phyloP scores from a whole-genome alignment of 23 red algal genomes.

The Agarophyton chilense region DNA sequence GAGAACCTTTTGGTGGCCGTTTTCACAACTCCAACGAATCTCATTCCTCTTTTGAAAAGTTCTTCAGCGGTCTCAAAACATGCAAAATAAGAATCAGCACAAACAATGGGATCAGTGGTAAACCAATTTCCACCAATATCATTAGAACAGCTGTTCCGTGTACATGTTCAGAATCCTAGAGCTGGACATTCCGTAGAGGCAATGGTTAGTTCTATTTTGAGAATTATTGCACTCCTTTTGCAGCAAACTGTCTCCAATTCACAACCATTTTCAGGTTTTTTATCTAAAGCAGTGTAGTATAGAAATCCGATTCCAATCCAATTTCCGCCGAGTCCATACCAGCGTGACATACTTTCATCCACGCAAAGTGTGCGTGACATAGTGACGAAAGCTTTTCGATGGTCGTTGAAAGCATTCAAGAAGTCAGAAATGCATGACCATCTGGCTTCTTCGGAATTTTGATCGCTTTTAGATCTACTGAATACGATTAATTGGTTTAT shows the following conservation, averaged over 20 bases:
- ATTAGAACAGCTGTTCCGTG: conserved; percentile 45
- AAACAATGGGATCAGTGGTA: background rate
- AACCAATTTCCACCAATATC: conserved; percentile 22
- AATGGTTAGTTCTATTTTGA: conserved; percentile 7
- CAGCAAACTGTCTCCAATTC: too few relatives aligned
- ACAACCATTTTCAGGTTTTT: too few relatives aligned
- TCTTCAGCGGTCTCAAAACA: background rate
- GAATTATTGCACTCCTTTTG: too few relatives aligned
- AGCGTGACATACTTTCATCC: conserved; percentile 47
- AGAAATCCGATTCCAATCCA: too few relatives aligned
- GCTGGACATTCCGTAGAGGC: background rate
- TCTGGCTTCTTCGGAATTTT: conserved; percentile 17
- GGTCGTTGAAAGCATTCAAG: background rate
- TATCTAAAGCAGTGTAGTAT: too few relatives aligned
- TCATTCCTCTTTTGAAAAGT: too few relatives aligned
- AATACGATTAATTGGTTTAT: background rate
- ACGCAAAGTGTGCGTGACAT: background rate
- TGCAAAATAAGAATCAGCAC: conserved; percentile 60
- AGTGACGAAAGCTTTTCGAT: background rate
- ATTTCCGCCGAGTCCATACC: too few relatives aligned
- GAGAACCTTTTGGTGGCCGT: background rate
- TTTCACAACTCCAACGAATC: background rate
- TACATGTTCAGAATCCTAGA: background rate
- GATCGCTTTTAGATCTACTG: background rate
- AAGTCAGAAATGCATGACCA: conserved; percentile 2